phyloP scores from a whole-genome alignment of 148 eudicot species.

The Diospyros lotus region DNA sequence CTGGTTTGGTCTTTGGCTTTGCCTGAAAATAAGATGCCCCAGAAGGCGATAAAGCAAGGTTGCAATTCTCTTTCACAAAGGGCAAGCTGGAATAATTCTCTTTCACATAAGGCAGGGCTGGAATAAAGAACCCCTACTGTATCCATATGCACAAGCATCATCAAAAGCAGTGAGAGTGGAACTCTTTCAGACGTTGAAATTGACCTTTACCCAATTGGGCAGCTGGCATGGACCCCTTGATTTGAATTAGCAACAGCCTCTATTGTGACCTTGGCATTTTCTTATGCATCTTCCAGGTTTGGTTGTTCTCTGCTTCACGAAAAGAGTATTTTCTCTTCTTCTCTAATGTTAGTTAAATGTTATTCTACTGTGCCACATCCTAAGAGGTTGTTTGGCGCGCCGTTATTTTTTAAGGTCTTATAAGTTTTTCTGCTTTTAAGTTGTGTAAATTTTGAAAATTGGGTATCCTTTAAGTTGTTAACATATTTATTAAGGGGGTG shows the following conservation, averaged over 20 bases:
- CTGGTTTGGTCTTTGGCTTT: background rate
- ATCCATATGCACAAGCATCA: background rate
- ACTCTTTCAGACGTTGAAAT: background rate
- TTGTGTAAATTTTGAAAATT: too few species aligned
- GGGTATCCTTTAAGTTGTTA: too few species aligned
- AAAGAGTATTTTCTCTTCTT: background rate
- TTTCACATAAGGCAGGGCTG: background rate
- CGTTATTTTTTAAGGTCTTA: too few species aligned
- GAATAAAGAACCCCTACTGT: background rate
- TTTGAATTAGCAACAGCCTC: background rate
- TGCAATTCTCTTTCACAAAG: background rate
- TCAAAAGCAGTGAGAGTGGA: background rate
- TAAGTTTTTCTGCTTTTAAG: too few species aligned
- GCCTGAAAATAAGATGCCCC: background rate
- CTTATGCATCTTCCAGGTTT: background rate
- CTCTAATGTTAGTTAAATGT: too few species aligned
- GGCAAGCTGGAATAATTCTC: background rate
- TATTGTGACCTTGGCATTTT: background rate
- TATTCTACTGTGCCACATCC: too few species aligned
- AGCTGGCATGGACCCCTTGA: background rate
- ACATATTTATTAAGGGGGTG: too few species aligned
- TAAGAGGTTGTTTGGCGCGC: too few species aligned
- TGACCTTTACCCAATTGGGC: constrained; percentile 6
- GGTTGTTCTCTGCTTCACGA: too few species aligned
- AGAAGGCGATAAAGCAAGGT: background rate